Evolutionary conservation across 306 rosid species (phyloP), one percentile per base, ranked within the genome.

Genomic region (Vigna unguiculata): DNA sequence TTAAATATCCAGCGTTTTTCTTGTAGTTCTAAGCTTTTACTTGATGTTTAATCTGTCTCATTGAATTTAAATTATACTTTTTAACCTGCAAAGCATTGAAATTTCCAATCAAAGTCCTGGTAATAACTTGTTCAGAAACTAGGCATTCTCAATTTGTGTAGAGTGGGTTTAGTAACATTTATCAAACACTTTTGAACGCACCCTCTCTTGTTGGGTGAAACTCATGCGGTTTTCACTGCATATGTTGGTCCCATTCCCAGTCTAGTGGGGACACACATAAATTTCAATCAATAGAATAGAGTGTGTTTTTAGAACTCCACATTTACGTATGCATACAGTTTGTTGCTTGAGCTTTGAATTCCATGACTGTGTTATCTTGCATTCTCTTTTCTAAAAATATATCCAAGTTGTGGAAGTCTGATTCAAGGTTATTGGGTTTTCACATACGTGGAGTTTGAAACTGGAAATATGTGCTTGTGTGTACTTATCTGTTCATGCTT

Each of bases 1-100:
- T 69, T 17, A 51, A 62, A 47, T 40, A 30, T 51, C 72, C 43
- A 51, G 21, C 66, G 25, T 48, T 66, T 3, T 77, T 72, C 51
- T 55, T 59, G 67, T 58, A 61, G 52, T 53, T 84, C 65, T 46
- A 77, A 24, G 69, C 51, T 85, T 81, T 64, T 72, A 25, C 38
- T 68, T 54, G 16, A 53, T 28, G 69, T 47, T 47, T 58, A 58
- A 68, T 36, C 20, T 60, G 58, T 34, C 34, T 66, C 53, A 41
- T 71, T 59, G 63, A 80, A 32, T 41, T 81, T 81, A 14, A 64
- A 22, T 67, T 71, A 47, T 80, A 66, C 58, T 34, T 58, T 71
- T 65, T 52, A 80, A 67, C 28, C 53, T 68, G 21, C 3, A 74
- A 73, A 77, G 40, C 30, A 5, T 68, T 32, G 64, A 62, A 17